phyloP scores from a whole-genome alignment of 257 asterid genomes.

The Fraxinus quadrangulata region DNA sequence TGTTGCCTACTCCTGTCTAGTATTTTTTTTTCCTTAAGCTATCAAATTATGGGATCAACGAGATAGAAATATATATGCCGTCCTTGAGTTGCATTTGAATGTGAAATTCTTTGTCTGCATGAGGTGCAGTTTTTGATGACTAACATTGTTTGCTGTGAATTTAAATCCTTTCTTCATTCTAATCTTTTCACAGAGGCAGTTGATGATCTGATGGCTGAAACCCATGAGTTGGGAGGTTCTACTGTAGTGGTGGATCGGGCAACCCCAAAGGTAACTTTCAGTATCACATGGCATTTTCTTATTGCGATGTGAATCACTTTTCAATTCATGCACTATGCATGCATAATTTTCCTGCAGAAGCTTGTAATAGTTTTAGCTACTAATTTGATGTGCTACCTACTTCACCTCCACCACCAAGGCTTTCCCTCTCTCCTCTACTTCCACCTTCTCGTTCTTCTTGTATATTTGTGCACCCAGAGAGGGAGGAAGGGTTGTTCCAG shows the following conservation, averaged over 20 bases:
- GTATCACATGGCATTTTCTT: neutral
- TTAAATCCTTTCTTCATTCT: slow-evolving; percentile 18
- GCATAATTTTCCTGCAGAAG: slow-evolving; percentile 12
- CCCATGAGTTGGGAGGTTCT: slow-evolving; percentile 94
- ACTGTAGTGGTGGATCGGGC: slow-evolving; percentile 95
- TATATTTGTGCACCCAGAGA: neutral
- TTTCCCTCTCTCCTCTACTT: neutral
- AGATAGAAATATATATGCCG: neutral
- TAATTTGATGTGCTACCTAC: neutral
- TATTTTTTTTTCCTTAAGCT: neutral
- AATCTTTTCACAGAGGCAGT: slow-evolving; percentile 72
- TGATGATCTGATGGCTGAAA: slow-evolving; percentile 90
- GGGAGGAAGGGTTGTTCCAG: slow-evolving; percentile 4
- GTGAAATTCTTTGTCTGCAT: slow-evolving; percentile 16
- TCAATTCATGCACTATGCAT: neutral
- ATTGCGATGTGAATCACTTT: neutral
- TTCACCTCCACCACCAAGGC: neutral
- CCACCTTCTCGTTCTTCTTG: neutral
- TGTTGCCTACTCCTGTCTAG: neutral
- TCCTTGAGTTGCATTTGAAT: slow-evolving; percentile 15
- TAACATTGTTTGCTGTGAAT: slow-evolving; percentile 8
- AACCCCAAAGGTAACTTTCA: slow-evolving; percentile 74
- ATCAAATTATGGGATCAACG: neutral
- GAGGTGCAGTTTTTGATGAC: neutral
- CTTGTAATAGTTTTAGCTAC: neutral